These are phyloP conservation scores for Geotrichum ghanense DNA, from an alignment of 805 yeast species.

Conservation along the genomic window DNA sequence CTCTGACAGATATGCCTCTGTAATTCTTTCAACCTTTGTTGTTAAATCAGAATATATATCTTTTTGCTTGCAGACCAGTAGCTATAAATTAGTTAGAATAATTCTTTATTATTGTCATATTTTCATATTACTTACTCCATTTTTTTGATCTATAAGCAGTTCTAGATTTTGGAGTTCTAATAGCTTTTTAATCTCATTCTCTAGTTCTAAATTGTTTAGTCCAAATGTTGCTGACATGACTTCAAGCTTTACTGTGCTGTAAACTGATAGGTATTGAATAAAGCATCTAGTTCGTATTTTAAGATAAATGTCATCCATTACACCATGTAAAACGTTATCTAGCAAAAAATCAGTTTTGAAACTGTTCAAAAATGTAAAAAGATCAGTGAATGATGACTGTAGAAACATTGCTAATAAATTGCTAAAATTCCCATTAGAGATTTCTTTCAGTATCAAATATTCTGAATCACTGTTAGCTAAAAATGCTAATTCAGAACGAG, in stretches of 20 bases:
- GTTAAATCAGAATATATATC: too few relatives aligned
- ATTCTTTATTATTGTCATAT: too few relatives aligned
- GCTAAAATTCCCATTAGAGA: background rate
- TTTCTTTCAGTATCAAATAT: slow-evolving; percentile 1
- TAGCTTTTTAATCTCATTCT: background rate
- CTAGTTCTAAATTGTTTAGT: background rate
- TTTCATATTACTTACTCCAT: background rate
- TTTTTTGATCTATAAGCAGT: background rate
- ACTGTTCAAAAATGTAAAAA: slow-evolving; percentile 3
- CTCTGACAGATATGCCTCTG: too few relatives aligned
- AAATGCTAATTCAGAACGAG: slow-evolving; percentile 8
- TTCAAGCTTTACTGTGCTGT: background rate
- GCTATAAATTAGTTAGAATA: too few relatives aligned
- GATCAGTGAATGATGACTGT: background rate
- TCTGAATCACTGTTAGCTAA: slow-evolving; percentile 10
- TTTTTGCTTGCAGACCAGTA: too few relatives aligned
- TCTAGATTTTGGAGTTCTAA: background rate
- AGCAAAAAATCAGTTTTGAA: slow-evolving; percentile 6
- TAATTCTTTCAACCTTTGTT: too few relatives aligned
- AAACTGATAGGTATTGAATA: background rate
- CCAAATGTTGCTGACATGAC: background rate
- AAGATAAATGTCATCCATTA: background rate
- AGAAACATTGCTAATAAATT: background rate
- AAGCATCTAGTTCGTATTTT: background rate
- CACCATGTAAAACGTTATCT: background rate